Base-by-base conservation (phyloP, 257 asterid species). In the Solanum sitiens region DNA sequence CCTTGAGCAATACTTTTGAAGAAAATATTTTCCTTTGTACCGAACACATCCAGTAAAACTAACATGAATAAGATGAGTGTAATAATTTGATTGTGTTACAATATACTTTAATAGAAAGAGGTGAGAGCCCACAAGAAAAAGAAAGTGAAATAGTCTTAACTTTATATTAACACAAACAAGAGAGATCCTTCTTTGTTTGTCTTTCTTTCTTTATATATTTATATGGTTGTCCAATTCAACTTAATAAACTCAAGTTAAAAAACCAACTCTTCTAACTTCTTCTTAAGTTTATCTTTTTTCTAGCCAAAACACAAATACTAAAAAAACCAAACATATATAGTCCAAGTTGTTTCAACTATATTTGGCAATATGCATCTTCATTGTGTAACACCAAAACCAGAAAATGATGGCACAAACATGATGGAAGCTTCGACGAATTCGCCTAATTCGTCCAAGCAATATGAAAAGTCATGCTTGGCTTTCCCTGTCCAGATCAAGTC, bases 301-400 rank as follows among this genome's bases (percentile, higher is more conserved):
- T 8, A 33, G 23, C 25, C 77, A 32, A 70, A 70, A 30, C 42
- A 32, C 39, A 30, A 25, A 7, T 15, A 70, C 13, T 30, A 16
- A 18, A 53, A 53, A 39, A 70, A 12, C 50, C 16, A n/a, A 40
- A 61, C 35, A 32, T n/a, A 44, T 8, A 72, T 86, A 67, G 61
- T 20, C 39, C 79, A 72, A 33, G 79, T 72, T 72, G 27, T 72
- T 71, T 72, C 67, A 27, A 40, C 79, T 40, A 70, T 61, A 70
- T 44, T 88, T 87, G 73, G 92, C 92, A 94, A 96, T 95, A 97
- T 94, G 96, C 45, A 42, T 76, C 94, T 92, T 53, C 86, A 89
- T 90, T 90, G 94, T 27, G 93, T 94, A 45, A 91, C 93, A 59
- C 96, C 95, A 33, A 93, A 92, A 85, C 94, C 93, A 30, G 98